These are phyloP conservation scores for Cordia subcordata DNA, from an alignment of 257 asterid species.

Conservation along the genomic window DNA sequence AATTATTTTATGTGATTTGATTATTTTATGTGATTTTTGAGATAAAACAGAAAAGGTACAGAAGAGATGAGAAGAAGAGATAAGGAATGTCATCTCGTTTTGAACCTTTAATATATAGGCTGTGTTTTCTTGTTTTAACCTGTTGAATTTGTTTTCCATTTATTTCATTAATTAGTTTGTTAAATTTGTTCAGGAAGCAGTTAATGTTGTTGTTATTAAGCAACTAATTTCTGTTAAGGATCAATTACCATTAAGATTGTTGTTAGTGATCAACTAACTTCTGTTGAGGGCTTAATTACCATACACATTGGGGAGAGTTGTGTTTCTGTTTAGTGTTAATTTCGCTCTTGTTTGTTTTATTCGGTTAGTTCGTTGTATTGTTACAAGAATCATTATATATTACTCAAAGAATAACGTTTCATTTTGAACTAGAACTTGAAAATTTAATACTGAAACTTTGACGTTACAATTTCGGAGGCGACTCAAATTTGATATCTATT, in stretches of 20 bases:
- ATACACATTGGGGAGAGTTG: background rate
- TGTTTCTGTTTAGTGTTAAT: background rate
- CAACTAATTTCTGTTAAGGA: conserved; percentile 6
- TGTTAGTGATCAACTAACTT: conserved; percentile 16
- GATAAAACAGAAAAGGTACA: background rate
- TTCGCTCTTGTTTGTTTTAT: background rate
- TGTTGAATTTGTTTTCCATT: conserved; percentile 1
- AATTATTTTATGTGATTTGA: too few relatives aligned
- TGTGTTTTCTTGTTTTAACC: background rate
- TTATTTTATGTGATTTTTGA: too few relatives aligned
- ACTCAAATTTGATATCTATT: background rate
- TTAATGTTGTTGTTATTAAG: conserved; percentile 38
- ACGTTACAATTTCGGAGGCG: too few relatives aligned
- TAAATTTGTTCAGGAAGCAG: conserved; percentile 39
- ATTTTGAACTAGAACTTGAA: too few relatives aligned
- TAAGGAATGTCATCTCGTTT: background rate
- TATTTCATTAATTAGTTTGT: conserved; percentile 1
- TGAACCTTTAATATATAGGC: too few relatives aligned
- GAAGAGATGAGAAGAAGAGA: background rate
- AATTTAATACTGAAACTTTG: too few relatives aligned
- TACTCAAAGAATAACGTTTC: too few relatives aligned
- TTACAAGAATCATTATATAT: too few relatives aligned
- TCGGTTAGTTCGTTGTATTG: too few relatives aligned
- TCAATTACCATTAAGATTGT: conserved; percentile 11
- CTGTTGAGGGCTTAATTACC: background rate